phyloP scores from a whole-genome alignment of 176 grass and related monocot genomes.

The Oryza rufipogon region DNA sequence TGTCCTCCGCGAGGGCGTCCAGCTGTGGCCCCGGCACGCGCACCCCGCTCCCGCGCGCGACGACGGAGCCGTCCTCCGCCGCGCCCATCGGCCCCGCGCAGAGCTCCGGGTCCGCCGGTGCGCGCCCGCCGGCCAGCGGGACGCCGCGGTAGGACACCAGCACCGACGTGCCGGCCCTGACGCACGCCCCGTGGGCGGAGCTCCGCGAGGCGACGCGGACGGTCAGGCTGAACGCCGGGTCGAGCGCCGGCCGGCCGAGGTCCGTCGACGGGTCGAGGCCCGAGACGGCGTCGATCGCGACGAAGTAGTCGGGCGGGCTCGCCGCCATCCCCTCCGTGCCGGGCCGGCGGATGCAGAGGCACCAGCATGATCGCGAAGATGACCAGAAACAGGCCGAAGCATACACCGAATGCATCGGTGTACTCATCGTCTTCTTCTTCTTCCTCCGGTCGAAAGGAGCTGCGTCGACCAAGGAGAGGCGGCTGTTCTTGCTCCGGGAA shows the following conservation, averaged over 20 bases:
- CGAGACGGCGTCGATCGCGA: slow-evolving; percentile 23
- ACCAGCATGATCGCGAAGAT: neutral
- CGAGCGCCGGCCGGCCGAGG: neutral
- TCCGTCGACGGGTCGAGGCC: slow-evolving; percentile 30
- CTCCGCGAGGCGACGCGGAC: neutral
- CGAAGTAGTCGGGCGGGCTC: neutral
- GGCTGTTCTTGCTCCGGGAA: neutral
- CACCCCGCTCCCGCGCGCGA: neutral
- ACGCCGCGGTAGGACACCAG: slow-evolving; percentile 7
- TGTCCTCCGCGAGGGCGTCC: neutral
- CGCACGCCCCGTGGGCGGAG: neutral
- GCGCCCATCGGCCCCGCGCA: neutral
- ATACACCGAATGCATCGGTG: neutral
- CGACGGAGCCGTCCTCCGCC: neutral
- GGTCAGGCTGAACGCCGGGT: slow-evolving; percentile 39
- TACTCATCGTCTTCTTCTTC: neutral
- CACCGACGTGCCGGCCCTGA: neutral
- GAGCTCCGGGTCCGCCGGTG: neutral
- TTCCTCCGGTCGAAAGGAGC: too few relatives aligned
- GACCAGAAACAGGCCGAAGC: neutral
- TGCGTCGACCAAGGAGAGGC: neutral
- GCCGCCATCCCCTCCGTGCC: neutral
- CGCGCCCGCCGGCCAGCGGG: neutral
- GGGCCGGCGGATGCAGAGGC: neutral
- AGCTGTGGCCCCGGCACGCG: neutral